phyloP scores from a whole-genome alignment of 2,329 filamentous ascomycete genomes.

The Colletotrichum horii region DNA sequence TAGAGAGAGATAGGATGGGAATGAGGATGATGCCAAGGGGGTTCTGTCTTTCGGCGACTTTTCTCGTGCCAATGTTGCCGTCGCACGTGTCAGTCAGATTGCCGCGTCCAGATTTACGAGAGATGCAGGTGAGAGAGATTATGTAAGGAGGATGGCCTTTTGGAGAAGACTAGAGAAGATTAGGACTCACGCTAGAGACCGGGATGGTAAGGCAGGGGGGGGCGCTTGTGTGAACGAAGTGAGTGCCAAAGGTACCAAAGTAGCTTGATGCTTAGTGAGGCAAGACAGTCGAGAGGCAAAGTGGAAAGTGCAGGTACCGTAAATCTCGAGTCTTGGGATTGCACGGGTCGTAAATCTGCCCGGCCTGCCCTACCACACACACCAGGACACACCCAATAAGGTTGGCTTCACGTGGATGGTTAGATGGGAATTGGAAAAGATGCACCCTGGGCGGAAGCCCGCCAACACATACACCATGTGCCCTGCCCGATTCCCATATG shows the following conservation, averaged over 20 bases:
- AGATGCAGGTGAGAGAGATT: slow-evolving; percentile 4
- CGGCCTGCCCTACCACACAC: not conserved
- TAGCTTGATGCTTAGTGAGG: not conserved
- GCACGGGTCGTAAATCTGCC: slow-evolving; percentile 6
- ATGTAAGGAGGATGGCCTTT: not conserved
- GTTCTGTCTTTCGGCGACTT: not conserved
- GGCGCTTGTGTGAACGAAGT: no score
- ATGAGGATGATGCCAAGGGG: not conserved
- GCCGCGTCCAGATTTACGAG: slow-evolving; percentile 14
- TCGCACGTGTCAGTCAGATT: slow-evolving; percentile 13
- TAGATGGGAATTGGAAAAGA: not conserved
- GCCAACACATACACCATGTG: not conserved
- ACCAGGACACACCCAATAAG: not conserved
- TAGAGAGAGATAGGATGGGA: not conserved
- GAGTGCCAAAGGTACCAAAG: no score
- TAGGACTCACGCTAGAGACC: not conserved
- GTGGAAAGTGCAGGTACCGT: slow-evolving; percentile 6
- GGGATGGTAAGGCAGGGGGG: not conserved
- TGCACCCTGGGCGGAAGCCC: not conserved
- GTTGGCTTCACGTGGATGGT: not conserved
- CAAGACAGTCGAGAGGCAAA: not conserved
- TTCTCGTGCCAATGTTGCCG: slow-evolving; percentile 1
- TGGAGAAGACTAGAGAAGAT: not conserved
- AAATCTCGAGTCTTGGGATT: not conserved
- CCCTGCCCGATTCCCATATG: not conserved